Conservation (phyloP, 75 land plant genomes). For the Chamaecyparis obtusa region DNA sequence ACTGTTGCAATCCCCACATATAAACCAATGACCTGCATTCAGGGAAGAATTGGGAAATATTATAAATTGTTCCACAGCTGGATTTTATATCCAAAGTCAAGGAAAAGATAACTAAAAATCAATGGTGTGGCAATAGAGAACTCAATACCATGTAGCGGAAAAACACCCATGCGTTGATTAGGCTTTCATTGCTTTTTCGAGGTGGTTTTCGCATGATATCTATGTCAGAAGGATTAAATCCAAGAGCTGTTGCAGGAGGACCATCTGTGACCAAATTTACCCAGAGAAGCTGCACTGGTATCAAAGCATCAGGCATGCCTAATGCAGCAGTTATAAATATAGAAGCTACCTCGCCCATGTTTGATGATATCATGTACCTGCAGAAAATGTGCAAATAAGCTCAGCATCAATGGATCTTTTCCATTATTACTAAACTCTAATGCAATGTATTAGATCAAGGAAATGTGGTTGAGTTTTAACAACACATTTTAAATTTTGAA, state of each 20-base stretch:
- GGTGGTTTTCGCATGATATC: conserved; percentile 91
- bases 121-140: not conserved
- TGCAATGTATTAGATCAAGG: not conserved
- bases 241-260: conserved; percentile 95
- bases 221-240: conserved; percentile 88
- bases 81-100: not conserved
- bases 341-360: conserved; percentile 87
- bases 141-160: conserved; percentile 80
- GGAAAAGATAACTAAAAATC: not conserved
- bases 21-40: conserved; percentile 79
- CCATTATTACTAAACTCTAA: not conserved
- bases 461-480: not conserved
- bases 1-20: conserved; percentile 96
- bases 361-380: conserved; percentile 98
- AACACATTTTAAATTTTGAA: too few species aligned
- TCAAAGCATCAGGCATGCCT: conserved; percentile 91
- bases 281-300: conserved; percentile 95
- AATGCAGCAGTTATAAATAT: conserved; percentile 92
- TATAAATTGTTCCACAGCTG: not conserved
- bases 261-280: conserved; percentile 97
- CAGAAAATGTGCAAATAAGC: not conserved
- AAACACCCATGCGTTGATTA: conserved; percentile 81
- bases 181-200: conserved; percentile 73
- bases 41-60: not conserved
- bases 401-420: not conserved